Conservation (phyloP, 768 basidiomycete genomes). For the Pleurotus cornucopiae region DNA sequence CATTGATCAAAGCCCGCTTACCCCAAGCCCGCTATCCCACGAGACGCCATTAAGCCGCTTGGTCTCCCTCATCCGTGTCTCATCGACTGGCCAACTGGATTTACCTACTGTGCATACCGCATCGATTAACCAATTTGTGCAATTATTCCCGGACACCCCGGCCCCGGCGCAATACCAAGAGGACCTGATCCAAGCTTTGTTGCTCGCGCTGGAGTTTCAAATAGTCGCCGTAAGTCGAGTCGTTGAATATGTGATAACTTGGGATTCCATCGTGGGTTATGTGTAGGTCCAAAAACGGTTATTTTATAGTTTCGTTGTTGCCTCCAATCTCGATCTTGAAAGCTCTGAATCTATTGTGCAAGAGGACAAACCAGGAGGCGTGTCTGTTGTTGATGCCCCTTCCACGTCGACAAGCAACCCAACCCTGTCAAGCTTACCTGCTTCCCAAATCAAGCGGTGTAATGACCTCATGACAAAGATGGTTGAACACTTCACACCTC, state of each 20-base stretch:
- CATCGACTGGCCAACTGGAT: slow-evolving; percentile 52
- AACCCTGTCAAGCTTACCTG: not conserved
- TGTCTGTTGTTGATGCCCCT: not conserved
- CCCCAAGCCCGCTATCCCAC: slow-evolving; percentile 40
- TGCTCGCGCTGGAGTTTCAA: slow-evolving; percentile 42
- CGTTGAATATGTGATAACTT: not conserved
- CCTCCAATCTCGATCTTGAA: slow-evolving; percentile 48
- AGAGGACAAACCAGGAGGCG: slow-evolving; percentile 1
- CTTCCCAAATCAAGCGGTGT: slow-evolving; percentile 33
- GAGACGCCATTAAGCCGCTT: slow-evolving; percentile 42
- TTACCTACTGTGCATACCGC: slow-evolving; percentile 47
- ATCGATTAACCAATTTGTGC: slow-evolving; percentile 37
- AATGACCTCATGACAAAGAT: slow-evolving; percentile 46
- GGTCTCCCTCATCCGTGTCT: slow-evolving; percentile 52
- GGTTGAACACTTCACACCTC: slow-evolving; percentile 66
- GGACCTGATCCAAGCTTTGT: slow-evolving; percentile 49
- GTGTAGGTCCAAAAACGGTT: slow-evolving; percentile 56
- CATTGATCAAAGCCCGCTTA: no score
- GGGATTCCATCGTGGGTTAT: not conserved
- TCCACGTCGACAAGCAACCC: not conserved
- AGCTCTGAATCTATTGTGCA: slow-evolving; percentile 14
- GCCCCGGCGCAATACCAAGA: slow-evolving; percentile 35
- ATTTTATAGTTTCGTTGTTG: slow-evolving; percentile 60
- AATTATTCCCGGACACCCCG: slow-evolving; percentile 48
- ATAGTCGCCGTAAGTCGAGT: slow-evolving; percentile 42